Conservation (phyloP, 306 rosid species). For the Canavalia ensiformis region DNA sequence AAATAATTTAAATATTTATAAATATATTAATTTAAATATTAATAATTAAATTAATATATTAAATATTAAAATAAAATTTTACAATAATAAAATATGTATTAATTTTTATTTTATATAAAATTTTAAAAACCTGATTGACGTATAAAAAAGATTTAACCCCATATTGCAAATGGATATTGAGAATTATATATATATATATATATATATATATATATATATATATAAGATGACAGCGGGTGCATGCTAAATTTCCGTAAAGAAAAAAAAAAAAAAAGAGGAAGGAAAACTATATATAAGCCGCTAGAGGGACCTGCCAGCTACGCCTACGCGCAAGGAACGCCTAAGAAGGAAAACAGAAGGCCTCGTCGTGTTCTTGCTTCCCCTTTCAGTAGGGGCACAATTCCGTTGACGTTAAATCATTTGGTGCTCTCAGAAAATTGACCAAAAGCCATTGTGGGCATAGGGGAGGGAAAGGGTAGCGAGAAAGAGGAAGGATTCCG, state of each 20-base stretch:
- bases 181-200: neutral
- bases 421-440: slow-evolving; percentile 3
- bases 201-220: neutral
- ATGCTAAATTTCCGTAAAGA: slow-evolving; percentile 22
- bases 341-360: slow-evolving; percentile 45
- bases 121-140: too few relatives aligned
- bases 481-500: slow-evolving; percentile 22
- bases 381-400: neutral
- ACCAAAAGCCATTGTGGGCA: slow-evolving; percentile 49
- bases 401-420: slow-evolving; percentile 9
- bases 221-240: neutral
- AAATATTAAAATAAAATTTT: too few relatives aligned
- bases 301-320: slow-evolving; percentile 28
- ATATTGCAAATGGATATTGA: too few relatives aligned
- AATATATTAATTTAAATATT: too few relatives aligned
- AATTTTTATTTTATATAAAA: too few relatives aligned
- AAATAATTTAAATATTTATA: too few relatives aligned
- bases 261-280: neutral
- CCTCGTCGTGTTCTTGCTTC: neutral
- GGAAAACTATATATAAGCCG: slow-evolving; percentile 37
- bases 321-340: slow-evolving; percentile 65
- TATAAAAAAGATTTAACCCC: too few relatives aligned
- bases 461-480: slow-evolving; percentile 6
- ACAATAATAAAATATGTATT: too few relatives aligned
- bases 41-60: too few relatives aligned